Evolutionary conservation across 805 yeast species (phyloP).

Genomic region (Candida coquimbonensis): DNA sequence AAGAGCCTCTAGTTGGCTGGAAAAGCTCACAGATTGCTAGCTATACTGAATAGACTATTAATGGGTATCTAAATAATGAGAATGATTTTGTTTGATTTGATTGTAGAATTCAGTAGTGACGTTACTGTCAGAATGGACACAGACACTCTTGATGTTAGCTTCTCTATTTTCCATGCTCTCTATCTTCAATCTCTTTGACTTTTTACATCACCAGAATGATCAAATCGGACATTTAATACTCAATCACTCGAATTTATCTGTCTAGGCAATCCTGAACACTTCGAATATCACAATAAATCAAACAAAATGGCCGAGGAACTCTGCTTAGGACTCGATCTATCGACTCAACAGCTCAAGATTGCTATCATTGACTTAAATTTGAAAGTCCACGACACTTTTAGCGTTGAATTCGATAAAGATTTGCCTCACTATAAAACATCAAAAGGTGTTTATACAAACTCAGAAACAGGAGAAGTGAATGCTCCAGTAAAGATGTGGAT

Average conservation of each 20-base stretch:
- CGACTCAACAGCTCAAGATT: slow-evolving; percentile 84
- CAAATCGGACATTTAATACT: too few species aligned
- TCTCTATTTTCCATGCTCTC: too few species aligned
- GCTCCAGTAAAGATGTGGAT: slow-evolving; percentile 91
- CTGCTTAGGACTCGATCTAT: slow-evolving; percentile 70
- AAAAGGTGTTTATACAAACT: slow-evolving; percentile 64
- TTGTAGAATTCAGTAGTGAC: background rate
- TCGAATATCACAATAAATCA: too few species aligned
- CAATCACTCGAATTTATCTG: background rate
- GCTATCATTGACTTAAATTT: slow-evolving; percentile 53
- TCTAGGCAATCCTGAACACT: background rate
- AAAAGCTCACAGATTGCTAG: slow-evolving; percentile 2
- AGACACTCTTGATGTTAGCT: too few species aligned
- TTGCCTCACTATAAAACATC: slow-evolving; percentile 53
- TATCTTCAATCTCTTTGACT: too few species aligned
- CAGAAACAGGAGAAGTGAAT: slow-evolving; percentile 50
- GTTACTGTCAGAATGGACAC: background rate
- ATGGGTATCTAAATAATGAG: background rate
- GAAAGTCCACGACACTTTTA: slow-evolving; percentile 45
- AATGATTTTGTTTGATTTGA: background rate
- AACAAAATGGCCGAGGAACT: slow-evolving; percentile 6
- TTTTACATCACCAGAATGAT: too few species aligned
- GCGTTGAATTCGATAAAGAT: slow-evolving; percentile 68
- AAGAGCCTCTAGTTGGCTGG: slow-evolving; percentile 20
- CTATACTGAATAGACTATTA: background rate